Evolutionary conservation across 1,284 basidiomycete genomes (phyloP).

Genomic region (Neonothopanus nambi): DNA sequence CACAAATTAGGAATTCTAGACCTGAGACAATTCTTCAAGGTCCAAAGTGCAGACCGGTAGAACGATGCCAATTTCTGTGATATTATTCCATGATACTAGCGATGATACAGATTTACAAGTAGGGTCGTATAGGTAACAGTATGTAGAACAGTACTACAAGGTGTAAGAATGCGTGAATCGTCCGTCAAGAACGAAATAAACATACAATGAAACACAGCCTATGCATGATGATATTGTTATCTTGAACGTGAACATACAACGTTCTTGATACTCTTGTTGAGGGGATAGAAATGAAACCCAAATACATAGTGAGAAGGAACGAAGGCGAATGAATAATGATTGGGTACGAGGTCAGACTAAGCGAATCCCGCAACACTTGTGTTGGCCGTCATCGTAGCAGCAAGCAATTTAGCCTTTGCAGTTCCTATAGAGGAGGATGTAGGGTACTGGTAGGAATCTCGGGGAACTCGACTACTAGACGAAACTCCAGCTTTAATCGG

Average conservation of each 20-base stretch:
- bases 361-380: conserved; percentile 7
- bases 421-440: conserved; percentile 2
- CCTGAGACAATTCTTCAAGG: too few species aligned
- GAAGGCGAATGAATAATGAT: not conserved
- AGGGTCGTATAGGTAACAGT: conserved; percentile 1
- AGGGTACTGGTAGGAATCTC: conserved; percentile 3
- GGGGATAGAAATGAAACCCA: too few species aligned
- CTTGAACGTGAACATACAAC: too few species aligned
- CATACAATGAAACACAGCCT: conserved; percentile 13
- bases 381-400: conserved; percentile 8
- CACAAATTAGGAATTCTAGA: too few species aligned
- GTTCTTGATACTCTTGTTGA: too few species aligned
- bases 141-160: conserved; percentile 6
- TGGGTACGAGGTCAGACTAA: not conserved
- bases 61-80: too few species aligned
- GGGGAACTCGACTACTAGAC: not conserved
- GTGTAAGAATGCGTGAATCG: conserved; percentile 10
- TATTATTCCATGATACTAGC: conserved; percentile 1
- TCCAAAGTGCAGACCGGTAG: too few species aligned
- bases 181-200: conserved; percentile 20
- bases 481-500: not conserved
- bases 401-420: conserved; percentile 6
- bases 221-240: too few species aligned
- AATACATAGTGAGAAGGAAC: conserved; percentile 16
- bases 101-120: conserved; percentile 10